These are phyloP conservation scores for Citrus glauca DNA, from an alignment of 345 rosid genomes.

Conservation along the genomic window DNA sequence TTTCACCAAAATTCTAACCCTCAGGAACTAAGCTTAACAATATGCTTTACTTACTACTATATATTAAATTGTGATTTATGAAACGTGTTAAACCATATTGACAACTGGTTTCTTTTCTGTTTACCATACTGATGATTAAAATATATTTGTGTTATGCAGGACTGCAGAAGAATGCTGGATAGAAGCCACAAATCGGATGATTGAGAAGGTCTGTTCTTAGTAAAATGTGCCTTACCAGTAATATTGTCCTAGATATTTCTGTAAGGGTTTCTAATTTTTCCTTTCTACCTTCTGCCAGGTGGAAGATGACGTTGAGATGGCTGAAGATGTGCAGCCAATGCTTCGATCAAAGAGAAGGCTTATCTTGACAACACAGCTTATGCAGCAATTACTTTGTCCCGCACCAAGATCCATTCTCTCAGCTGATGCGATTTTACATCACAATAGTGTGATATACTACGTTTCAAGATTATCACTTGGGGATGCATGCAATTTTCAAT, in stretches of 20 bases:
- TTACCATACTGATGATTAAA: background rate
- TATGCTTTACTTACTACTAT: background rate
- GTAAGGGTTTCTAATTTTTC: constrained; percentile 9
- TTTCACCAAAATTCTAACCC: background rate
- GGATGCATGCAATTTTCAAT: constrained; percentile 46
- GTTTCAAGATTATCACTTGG: constrained; percentile 52
- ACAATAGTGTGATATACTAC: constrained; percentile 37
- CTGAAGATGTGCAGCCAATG: constrained; percentile 34
- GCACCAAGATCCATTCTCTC: constrained; percentile 42
- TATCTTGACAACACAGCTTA: constrained; percentile 55
- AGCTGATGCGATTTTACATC: constrained; percentile 38
- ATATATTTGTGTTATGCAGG: constrained; percentile 36
- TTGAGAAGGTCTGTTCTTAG: constrained; percentile 55
- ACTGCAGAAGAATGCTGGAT: constrained; percentile 61
- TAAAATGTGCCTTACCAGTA: background rate
- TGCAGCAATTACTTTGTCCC: constrained; percentile 59
- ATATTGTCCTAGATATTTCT: background rate
- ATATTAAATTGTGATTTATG: background rate
- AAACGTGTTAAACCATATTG: background rate
- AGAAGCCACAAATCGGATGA: constrained; percentile 42
- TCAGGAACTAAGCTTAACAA: background rate
- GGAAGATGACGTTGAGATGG: constrained; percentile 37
- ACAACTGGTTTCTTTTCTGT: background rate
- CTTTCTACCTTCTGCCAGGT: constrained; percentile 25
- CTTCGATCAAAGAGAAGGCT: constrained; percentile 64